Evolutionary conservation across 495 filamentous ascomycete genomes (phyloP).

Genomic region (Choiromyces venosus): DNA sequence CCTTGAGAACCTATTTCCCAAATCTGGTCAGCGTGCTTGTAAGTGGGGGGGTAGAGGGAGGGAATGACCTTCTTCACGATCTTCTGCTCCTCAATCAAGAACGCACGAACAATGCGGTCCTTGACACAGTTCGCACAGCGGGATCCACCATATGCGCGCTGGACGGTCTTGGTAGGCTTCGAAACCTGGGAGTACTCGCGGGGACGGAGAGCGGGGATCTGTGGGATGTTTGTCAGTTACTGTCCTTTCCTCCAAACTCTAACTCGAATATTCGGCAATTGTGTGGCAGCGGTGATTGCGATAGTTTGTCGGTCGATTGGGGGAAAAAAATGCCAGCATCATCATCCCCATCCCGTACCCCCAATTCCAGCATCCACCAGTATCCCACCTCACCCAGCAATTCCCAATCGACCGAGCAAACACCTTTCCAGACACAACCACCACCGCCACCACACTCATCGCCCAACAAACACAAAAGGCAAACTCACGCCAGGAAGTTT

Average conservation of each 20-base stretch:
- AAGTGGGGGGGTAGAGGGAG: neutral
- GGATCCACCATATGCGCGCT: slow-evolving; percentile 95
- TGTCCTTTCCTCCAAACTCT: neutral
- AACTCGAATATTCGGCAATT: neutral
- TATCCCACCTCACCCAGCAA: neutral
- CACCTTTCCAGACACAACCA: neutral
- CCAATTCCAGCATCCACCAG: neutral
- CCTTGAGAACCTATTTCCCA: slow-evolving; percentile 53
- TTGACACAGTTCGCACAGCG: slow-evolving; percentile 98
- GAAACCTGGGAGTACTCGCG: slow-evolving; percentile 95
- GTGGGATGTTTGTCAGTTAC: slow-evolving; percentile 18
- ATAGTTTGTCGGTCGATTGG: neutral
- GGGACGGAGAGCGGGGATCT: slow-evolving; percentile 95
- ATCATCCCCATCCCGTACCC: neutral
- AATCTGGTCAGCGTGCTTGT: neutral
- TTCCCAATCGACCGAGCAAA: neutral
- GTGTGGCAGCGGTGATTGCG: neutral
- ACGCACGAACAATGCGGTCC: slow-evolving; percentile 92
- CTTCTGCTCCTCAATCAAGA: slow-evolving; percentile 99
- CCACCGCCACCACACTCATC: neutral
- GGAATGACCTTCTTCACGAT: slow-evolving; percentile 94
- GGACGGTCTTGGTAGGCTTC: slow-evolving; percentile 97
- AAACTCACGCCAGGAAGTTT: slow-evolving; percentile 51
- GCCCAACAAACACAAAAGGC: neutral
- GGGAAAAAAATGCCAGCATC: neutral